phyloP scores from a whole-genome alignment of 2,329 filamentous ascomycete species.

The Ceratocystis alfenasii region DNA sequence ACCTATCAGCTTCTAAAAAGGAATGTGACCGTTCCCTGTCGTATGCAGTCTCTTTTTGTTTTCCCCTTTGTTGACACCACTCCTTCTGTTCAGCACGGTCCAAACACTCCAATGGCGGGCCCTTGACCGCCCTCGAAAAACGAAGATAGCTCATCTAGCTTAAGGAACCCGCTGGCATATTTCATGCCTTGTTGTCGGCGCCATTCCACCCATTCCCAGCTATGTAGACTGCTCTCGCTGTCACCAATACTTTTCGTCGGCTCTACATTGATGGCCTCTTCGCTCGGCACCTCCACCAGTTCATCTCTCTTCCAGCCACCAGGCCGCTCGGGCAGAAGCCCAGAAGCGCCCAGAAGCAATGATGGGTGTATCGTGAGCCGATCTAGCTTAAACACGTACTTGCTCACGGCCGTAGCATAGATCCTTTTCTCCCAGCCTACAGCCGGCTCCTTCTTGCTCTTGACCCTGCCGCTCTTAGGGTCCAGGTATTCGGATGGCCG shows the following conservation, averaged over 20 bases:
- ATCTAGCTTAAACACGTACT: conserved; percentile 74
- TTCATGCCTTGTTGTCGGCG: conserved; percentile 44
- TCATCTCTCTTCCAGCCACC: conserved; percentile 45
- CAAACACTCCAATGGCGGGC: conserved; percentile 41
- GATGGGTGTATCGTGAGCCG: conserved; percentile 76
- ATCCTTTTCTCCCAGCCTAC: conserved; percentile 47
- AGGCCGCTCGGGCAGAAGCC: conserved; percentile 62
- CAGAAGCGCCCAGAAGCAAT: conserved; percentile 56
- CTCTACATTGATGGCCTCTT: conserved; percentile 26
- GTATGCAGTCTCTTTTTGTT: not conserved
- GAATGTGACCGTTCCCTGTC: not conserved
- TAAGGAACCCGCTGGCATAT: conserved; percentile 44
- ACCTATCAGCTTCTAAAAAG: not conserved
- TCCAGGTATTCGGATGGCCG: conserved; percentile 44
- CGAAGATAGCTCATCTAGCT: conserved; percentile 42
- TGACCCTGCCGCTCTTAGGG: conserved; percentile 34
- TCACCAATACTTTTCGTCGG: conserved; percentile 22
- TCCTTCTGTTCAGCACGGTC: conserved; percentile 29
- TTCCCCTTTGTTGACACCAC: not conserved
- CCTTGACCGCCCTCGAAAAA: conserved; percentile 43
- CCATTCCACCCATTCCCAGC: conserved; percentile 51
- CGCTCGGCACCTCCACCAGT: conserved; percentile 31
- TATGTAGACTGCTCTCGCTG: conserved; percentile 25
- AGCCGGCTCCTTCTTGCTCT: conserved; percentile 29
- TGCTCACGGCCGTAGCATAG: conserved; percentile 59